Conservation (phyloP, 768 basidiomycete genomes). For the Exidia glandulosa region DNA sequence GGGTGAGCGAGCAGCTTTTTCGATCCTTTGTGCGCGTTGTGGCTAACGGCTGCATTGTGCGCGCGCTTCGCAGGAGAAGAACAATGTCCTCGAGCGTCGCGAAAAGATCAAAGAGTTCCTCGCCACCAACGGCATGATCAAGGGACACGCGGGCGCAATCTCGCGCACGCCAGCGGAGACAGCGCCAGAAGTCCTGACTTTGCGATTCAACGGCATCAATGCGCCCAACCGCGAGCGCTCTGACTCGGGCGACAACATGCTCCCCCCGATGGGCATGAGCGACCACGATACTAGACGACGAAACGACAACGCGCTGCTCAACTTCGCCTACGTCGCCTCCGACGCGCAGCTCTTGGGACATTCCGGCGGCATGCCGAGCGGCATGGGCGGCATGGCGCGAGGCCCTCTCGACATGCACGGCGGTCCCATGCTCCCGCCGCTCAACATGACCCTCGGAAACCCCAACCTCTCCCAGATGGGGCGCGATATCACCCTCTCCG, state of each 20-base stretch:
- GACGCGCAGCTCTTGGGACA: slow-evolving; percentile 1
- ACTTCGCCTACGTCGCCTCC: slow-evolving; percentile 27
- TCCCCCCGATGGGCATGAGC: slow-evolving; percentile 40
- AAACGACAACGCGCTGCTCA: slow-evolving; percentile 24
- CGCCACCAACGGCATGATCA: slow-evolving; percentile 79
- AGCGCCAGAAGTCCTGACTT: not conserved
- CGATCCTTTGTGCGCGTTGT: not conserved
- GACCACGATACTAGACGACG: slow-evolving; percentile 19
- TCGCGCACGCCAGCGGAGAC: slow-evolving; percentile 1
- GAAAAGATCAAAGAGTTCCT: slow-evolving; percentile 74
- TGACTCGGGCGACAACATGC: not conserved
- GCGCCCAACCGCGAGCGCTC: slow-evolving; percentile 1
- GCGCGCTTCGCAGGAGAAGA: slow-evolving; percentile 40
- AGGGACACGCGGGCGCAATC: slow-evolving; percentile 62
- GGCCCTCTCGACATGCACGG: not conserved
- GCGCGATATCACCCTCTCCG: not conserved
- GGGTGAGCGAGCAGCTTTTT: slow-evolving; percentile 37
- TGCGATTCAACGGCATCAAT: not conserved
- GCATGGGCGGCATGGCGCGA: not conserved
- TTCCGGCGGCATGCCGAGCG: not conserved
- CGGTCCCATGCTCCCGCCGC: not conserved
- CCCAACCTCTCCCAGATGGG: not conserved
- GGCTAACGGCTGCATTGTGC: slow-evolving; percentile 2
- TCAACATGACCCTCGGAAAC: not conserved
- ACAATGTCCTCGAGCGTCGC: slow-evolving; percentile 54